phyloP scores from a whole-genome alignment of 106 monocot genomes.

The Narthecium ossifragum region DNA sequence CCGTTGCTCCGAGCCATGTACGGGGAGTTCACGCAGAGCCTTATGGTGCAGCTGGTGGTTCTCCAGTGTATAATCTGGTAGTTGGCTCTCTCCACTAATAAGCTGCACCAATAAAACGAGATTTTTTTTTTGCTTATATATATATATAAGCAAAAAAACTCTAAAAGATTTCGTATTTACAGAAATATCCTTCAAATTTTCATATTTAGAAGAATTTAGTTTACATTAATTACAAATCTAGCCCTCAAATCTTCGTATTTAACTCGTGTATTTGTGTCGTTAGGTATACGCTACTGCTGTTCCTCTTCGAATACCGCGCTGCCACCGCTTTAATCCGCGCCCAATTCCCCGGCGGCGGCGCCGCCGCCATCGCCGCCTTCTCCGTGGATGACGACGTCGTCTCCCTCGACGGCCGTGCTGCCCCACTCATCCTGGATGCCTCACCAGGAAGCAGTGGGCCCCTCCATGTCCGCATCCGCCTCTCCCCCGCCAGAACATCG shows the following conservation, averaged over 20 bases:
- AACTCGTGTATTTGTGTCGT: too few relatives aligned
- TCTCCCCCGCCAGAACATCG: conserved; percentile 12
- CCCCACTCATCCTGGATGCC: too few relatives aligned
- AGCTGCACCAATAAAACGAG: too few relatives aligned
- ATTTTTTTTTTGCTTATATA: too few relatives aligned
- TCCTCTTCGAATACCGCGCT: conserved; percentile 60
- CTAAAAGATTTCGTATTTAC: too few relatives aligned
- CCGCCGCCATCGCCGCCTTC: conserved; percentile 28
- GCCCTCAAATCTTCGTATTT: too few relatives aligned
- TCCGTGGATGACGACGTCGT: conserved; percentile 51
- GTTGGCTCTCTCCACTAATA: background rate
- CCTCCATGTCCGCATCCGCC: conserved; percentile 38
- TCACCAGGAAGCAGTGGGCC: too few relatives aligned
- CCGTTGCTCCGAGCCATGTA: conserved; percentile 55
- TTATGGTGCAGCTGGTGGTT: conserved; percentile 67
- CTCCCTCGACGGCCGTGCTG: conserved; percentile 29
- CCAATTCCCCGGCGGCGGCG: conserved; percentile 36
- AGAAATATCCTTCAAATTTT: too few relatives aligned
- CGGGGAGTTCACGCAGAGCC: conserved; percentile 40
- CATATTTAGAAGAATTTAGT: too few relatives aligned
- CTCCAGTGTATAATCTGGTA: conserved; percentile 69
- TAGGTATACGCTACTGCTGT: conserved; percentile 49
- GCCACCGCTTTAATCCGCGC: conserved; percentile 33
- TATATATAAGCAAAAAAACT: too few relatives aligned
- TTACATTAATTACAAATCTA: too few relatives aligned